Percentiles rank a stretch among this genome's conserved stretches.
Evolutionary conservation across 768 basidiomycete genomes (phyloP).

Genomic region (Mycena olivaceomarginata): DNA sequence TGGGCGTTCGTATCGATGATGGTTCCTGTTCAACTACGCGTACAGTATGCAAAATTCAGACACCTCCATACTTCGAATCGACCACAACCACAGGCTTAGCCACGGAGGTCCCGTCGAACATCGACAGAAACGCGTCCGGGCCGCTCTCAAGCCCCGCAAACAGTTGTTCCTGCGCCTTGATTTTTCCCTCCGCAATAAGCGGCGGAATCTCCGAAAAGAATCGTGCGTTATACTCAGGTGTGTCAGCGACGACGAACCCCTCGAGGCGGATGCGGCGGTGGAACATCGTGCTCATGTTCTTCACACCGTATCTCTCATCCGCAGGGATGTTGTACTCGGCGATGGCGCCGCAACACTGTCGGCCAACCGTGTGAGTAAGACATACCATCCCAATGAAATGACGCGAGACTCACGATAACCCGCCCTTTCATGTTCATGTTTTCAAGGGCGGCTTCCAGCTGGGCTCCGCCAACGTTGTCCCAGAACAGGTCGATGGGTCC

Average conservation of each 20-base stretch:
- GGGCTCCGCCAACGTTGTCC: conserved; percentile 70
- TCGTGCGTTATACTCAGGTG: conserved; percentile 46
- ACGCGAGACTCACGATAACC: conserved; percentile 59
- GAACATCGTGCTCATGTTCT: conserved; percentile 50
- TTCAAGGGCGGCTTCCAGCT: conserved; percentile 55
- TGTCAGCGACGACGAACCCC: conserved; percentile 52
- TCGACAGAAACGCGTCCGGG: conserved; percentile 56
- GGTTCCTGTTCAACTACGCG: too few species aligned
- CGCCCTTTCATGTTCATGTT: conserved; percentile 61
- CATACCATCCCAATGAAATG: conserved; percentile 20
- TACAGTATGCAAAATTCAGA: too few species aligned
- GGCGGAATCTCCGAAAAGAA: conserved; percentile 53
- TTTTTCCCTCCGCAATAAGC: conserved; percentile 45
- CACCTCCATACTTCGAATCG: conserved; percentile 18
- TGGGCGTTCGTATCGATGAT: too few species aligned
- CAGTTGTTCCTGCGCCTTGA: conserved; percentile 58
- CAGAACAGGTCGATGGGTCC: conserved; percentile 64
- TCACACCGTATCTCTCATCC: conserved; percentile 34
- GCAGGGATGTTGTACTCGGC: conserved; percentile 38
- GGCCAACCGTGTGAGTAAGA: not conserved
- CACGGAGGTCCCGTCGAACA: too few species aligned
- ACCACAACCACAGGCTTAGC: conserved; percentile 60
- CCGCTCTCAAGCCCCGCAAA: conserved; percentile 54
- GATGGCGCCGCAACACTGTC: conserved; percentile 36
- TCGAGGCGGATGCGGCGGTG: conserved; percentile 49